phyloP scores from a whole-genome alignment of 352 stramenopile species.

The Globisporangium cederbergense region DNA sequence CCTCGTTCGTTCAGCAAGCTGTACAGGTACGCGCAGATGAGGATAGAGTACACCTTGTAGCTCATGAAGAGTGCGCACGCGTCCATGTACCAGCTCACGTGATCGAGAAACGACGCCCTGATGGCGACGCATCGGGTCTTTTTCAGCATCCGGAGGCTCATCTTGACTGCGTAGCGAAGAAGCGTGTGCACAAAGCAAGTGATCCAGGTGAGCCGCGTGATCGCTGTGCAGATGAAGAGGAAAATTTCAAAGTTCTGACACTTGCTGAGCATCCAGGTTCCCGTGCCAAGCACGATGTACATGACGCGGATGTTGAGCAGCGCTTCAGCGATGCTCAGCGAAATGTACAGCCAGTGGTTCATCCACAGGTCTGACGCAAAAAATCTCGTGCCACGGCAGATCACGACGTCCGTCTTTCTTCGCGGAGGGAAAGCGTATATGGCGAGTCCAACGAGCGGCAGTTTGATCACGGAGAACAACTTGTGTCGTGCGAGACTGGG shows the following conservation, averaged over 20 bases:
- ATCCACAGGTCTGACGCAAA: conserved; percentile 58
- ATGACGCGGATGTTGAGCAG: conserved; percentile 37
- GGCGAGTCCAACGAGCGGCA: conserved; percentile 34
- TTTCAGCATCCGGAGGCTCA: conserved; percentile 39
- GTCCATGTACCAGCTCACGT: neutral
- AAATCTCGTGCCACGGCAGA: conserved; percentile 30
- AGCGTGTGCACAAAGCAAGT: conserved; percentile 45
- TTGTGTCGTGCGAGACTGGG: conserved; percentile 18
- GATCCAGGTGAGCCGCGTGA: conserved; percentile 48
- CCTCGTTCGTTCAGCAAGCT: conserved; percentile 16
- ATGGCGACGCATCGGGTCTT: conserved; percentile 17
- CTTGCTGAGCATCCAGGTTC: conserved; percentile 47
- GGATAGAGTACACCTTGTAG: conserved; percentile 32
- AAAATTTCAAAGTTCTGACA: conserved; percentile 39
- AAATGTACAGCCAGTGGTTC: conserved; percentile 64
- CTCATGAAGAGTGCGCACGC: conserved; percentile 15
- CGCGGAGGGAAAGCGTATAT: conserved; percentile 29
- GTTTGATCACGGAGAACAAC: conserved; percentile 26
- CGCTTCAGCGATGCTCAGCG: conserved; percentile 47
- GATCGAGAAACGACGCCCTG: neutral
- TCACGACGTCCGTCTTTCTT: conserved; percentile 32
- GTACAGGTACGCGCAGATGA: conserved; percentile 21
- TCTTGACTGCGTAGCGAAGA: conserved; percentile 26
- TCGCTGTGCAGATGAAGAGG: conserved; percentile 40
- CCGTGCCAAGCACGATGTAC: conserved; percentile 42